These are phyloP conservation scores for Aeschynomene evenia DNA, from an alignment of 306 rosid species.

Conservation along the genomic window DNA sequence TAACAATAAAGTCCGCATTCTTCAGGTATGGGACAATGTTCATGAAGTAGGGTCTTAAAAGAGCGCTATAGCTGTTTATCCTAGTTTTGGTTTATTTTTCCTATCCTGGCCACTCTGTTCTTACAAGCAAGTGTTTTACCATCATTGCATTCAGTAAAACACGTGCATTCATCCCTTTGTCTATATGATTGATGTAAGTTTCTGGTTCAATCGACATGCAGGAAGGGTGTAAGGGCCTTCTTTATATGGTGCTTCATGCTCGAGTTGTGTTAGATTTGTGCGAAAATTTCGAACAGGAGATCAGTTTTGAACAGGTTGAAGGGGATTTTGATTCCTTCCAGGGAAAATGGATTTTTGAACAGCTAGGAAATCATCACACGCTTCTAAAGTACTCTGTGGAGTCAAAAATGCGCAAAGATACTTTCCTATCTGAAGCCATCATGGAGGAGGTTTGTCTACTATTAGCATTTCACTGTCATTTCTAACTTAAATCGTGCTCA, in stretches of 20 bases:
- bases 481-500: neutral
- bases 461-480: slow-evolving; percentile 1
- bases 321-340: slow-evolving; percentile 80
- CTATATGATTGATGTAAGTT: neutral
- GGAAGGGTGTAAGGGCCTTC: slow-evolving; percentile 91
- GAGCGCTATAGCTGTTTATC: neutral
- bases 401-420: slow-evolving; percentile 80
- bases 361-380: slow-evolving; percentile 84
- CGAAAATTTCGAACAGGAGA: slow-evolving; percentile 69
- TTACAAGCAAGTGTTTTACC: slow-evolving; percentile 3
- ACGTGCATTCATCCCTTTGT: neutral
- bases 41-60: neutral
- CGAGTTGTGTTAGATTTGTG: slow-evolving; percentile 79
- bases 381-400: slow-evolving; percentile 79
- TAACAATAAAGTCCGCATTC: slow-evolving; percentile 78
- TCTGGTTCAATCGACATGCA: slow-evolving; percentile 31
- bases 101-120: neutral
- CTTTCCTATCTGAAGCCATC: slow-evolving; percentile 80
- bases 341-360: slow-evolving; percentile 87
- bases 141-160: neutral
- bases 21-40: slow-evolving; percentile 57
- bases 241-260: slow-evolving; percentile 91
- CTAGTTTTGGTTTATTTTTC: slow-evolving; percentile 2
- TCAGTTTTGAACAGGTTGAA: slow-evolving; percentile 82
- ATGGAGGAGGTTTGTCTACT: slow-evolving; percentile 73